These are phyloP conservation scores for Dactylellina drechsleri DNA, from an alignment of 2,329 filamentous ascomycete species.

Conservation along the genomic window DNA sequence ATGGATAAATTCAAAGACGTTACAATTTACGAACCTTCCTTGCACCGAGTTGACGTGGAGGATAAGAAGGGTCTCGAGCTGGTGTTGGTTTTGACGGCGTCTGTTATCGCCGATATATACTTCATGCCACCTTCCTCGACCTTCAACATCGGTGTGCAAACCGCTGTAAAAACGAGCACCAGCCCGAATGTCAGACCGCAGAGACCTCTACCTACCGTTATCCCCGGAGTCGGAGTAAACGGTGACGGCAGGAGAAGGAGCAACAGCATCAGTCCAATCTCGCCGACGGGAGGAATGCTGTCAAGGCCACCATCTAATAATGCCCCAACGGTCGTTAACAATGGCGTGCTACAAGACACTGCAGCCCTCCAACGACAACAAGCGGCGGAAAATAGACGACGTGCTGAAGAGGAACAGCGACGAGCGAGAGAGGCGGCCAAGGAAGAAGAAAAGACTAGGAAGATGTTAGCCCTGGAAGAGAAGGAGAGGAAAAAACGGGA, in stretches of 20 bases:
- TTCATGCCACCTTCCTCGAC: constrained; percentile 74
- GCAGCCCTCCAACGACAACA: constrained; percentile 66
- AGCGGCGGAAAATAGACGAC: constrained; percentile 65
- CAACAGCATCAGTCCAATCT: constrained; percentile 40
- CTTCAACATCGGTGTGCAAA: constrained; percentile 75
- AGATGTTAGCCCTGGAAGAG: constrained; percentile 56
- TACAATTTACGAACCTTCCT: constrained; percentile 92
- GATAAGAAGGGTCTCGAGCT: constrained; percentile 93
- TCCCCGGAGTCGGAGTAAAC: constrained; percentile 6
- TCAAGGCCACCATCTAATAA: constrained; percentile 34
- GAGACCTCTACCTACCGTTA: constrained; percentile 48
- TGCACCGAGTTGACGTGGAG: constrained; percentile 89
- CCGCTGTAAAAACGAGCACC: constrained; percentile 11
- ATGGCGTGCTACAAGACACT: constrained; percentile 56
- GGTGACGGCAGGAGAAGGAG: constrained; percentile 62
- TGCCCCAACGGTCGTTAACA: constrained; percentile 54
- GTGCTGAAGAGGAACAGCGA: constrained; percentile 60
- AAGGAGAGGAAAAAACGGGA: constrained; percentile 64
- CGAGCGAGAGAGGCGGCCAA: constrained; percentile 57
- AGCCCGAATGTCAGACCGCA: constrained; percentile 53
- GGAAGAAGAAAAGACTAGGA: constrained; percentile 55
- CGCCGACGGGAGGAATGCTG: constrained; percentile 48
- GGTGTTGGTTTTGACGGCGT: constrained; percentile 73
- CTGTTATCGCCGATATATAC: constrained; percentile 74
- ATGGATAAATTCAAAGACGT: constrained; percentile 68